These are phyloP conservation scores for Berberis thunbergii DNA, from an alignment of 164 flowering plant genomes.

Conservation along the genomic window DNA sequence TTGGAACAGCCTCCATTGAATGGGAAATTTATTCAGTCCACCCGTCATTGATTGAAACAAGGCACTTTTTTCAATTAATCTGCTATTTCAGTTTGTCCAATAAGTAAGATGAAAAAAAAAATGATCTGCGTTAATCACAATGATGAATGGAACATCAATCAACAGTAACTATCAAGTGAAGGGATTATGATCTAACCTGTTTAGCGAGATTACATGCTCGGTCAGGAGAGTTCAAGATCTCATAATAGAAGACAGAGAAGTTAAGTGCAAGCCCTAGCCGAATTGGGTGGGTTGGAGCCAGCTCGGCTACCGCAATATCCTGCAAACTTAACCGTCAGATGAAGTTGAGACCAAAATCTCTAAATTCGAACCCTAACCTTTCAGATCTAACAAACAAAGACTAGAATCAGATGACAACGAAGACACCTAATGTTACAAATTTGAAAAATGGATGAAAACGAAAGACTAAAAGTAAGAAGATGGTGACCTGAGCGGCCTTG, in stretches of 20 bases:
- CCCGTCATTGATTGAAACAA: no score
- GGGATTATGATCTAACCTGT: conserved; percentile 32
- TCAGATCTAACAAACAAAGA: neutral
- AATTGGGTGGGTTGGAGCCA: conserved; percentile 84
- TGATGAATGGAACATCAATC: neutral
- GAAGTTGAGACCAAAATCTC: neutral
- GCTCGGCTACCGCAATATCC: conserved; percentile 76
- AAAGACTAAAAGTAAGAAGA: no score
- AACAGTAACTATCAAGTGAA: neutral
- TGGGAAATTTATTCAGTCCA: neutral
- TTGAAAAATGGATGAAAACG: no score
- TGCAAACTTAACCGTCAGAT: conserved; percentile 12
- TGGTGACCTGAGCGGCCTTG: conserved; percentile 57
- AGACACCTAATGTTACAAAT: neutral
- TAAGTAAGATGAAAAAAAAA: neutral
- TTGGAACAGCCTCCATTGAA: neutral
- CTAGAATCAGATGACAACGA: neutral
- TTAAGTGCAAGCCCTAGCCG: conserved; percentile 80
- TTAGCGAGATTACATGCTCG: conserved; percentile 83
- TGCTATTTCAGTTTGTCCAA: neutral
- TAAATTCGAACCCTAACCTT: neutral
- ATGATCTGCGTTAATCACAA: neutral
- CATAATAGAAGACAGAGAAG: conserved; percentile 87
- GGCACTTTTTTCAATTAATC: no score
- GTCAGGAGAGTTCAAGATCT: conserved; percentile 83